These are phyloP conservation scores for Chlamydomonas applanata DNA, from an alignment of 139 green algal species.

Conservation along the genomic window DNA sequence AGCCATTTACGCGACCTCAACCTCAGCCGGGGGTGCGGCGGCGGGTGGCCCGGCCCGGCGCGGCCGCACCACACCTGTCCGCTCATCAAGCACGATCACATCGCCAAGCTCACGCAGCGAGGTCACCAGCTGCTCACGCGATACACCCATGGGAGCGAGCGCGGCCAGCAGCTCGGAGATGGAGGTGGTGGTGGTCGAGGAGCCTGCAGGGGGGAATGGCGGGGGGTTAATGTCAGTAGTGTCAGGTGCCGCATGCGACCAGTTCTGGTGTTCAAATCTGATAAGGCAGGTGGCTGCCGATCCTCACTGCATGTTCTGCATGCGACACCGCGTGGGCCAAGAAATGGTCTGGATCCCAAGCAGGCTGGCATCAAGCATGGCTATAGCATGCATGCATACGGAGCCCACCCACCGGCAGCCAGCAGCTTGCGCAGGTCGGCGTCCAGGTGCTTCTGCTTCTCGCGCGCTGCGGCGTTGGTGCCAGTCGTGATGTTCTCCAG, in stretches of 20 bases:
- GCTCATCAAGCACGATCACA: slow-evolving; percentile 21
- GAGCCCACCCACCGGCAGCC: neutral
- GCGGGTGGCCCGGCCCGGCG: neutral
- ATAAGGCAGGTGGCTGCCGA: neutral
- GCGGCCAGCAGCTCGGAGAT: neutral
- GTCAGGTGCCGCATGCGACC: neutral
- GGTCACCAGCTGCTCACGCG: slow-evolving; percentile 19
- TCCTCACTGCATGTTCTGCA: too few relatives aligned
- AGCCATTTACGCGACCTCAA: neutral
- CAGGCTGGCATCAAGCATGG: too few relatives aligned
- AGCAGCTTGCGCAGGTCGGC: neutral
- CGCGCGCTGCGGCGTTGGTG: neutral
- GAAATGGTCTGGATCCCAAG: too few relatives aligned
- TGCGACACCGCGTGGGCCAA: too few relatives aligned
- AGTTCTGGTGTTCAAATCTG: too few relatives aligned
- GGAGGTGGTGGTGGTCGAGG: neutral
- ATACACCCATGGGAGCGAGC: neutral
- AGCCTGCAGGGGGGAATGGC: neutral
- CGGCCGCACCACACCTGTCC: neutral
- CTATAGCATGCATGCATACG: too few relatives aligned
- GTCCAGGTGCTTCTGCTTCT: neutral
- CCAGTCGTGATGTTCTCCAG: neutral
- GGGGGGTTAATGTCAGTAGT: neutral
- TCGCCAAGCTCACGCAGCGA: slow-evolving; percentile 22
- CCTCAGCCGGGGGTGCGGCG: neutral